phyloP scores from a whole-genome alignment of 176 grass and related monocot species.

The Microstegium vimineum region DNA sequence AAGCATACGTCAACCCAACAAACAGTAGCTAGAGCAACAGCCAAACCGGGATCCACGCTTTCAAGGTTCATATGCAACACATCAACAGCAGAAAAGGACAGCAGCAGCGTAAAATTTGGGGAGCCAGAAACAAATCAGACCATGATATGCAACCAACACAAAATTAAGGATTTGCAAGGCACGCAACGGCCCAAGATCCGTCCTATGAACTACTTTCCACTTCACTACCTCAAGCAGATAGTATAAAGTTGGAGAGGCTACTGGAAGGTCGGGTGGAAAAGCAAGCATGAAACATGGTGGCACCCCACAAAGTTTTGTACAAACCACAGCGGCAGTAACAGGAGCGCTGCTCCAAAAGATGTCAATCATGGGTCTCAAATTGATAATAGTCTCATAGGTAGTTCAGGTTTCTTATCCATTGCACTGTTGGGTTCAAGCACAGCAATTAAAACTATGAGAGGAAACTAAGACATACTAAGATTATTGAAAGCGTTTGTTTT shows the following conservation, averaged over 20 bases:
- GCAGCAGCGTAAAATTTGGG: not conserved
- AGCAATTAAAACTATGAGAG: not conserved
- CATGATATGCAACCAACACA: not conserved
- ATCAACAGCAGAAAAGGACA: not conserved
- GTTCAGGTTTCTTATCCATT: conserved; percentile 16
- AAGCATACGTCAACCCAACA: conserved; percentile 10
- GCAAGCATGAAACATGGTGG: conserved; percentile 20
- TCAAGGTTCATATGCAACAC: not conserved
- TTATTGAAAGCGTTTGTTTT: not conserved
- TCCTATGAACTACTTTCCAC: not conserved
- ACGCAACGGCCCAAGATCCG: not conserved
- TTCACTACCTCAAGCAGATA: conserved; percentile 3
- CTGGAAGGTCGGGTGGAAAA: conserved; percentile 6
- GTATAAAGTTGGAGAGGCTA: conserved; percentile 9
- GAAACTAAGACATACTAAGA: not conserved
- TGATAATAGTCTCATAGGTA: conserved; percentile 20
- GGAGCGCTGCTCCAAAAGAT: conserved; percentile 11
- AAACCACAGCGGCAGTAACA: conserved; percentile 6
- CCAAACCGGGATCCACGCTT: not conserved
- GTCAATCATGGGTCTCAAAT: conserved; percentile 23
- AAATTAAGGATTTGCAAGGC: conserved; percentile 1
- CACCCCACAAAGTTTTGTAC: conserved; percentile 26
- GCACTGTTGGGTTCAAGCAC: not conserved
- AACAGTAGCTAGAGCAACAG: not conserved
- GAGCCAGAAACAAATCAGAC: not conserved